These are phyloP conservation scores for Lithocarpus polystachyus DNA, from an alignment of 306 rosid species.

Conservation along the genomic window DNA sequence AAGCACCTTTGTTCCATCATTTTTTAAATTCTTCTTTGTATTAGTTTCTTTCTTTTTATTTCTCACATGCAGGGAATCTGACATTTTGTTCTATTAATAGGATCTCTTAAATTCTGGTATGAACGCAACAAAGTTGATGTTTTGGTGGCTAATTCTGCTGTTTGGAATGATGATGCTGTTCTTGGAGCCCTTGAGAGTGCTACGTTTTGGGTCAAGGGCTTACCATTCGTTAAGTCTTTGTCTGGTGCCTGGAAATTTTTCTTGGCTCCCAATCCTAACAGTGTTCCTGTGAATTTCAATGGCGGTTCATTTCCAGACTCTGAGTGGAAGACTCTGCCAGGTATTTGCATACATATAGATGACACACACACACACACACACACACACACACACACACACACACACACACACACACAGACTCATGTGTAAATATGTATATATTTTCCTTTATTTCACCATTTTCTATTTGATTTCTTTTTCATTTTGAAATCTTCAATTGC, in stretches of 20 bases:
- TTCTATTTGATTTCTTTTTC: neutral
- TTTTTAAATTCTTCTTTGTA: neutral
- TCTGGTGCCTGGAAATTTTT: slow-evolving; percentile 91
- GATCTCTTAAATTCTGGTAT: slow-evolving; percentile 85
- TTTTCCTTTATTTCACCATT: neutral
- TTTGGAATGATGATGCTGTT: slow-evolving; percentile 85
- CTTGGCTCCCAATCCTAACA: slow-evolving; percentile 64
- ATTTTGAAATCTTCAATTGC: neutral
- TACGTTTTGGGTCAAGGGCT: slow-evolving; percentile 73
- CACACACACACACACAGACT: neutral
- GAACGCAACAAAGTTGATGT: slow-evolving; percentile 71
- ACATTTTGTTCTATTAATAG: slow-evolving; percentile 37
- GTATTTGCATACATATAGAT: slow-evolving; percentile 31
- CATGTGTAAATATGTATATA: neutral
- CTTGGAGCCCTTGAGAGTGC: slow-evolving; percentile 73
- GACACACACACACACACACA: neutral
- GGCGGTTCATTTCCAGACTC: slow-evolving; percentile 56
- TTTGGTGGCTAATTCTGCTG: slow-evolving; percentile 67
- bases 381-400: too few species aligned
- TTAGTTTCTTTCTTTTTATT: neutral
- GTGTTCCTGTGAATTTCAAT: slow-evolving; percentile 62
- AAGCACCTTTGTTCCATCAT: neutral
- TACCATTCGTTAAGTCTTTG: slow-evolving; percentile 78
- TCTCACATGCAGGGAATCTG: neutral
- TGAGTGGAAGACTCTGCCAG: slow-evolving; percentile 76